A percentile compares a stretch with the other conserved stretches of the same genome.
These are phyloP conservation scores for Tetradesmus obliquus DNA, from an alignment of 139 green algal species.

Conservation along the genomic window DNA sequence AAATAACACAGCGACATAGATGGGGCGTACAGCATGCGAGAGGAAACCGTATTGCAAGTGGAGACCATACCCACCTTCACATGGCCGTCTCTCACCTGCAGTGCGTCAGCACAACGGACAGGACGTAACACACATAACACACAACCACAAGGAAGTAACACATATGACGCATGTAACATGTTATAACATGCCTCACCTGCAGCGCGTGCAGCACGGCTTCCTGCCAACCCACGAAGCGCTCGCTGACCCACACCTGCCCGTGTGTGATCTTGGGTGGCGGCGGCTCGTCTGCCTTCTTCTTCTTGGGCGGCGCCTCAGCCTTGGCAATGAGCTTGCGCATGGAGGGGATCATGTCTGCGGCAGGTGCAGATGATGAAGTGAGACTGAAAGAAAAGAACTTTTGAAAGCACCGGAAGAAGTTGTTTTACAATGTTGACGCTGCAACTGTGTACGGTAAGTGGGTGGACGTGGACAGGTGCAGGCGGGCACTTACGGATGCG, in stretches of 20 bases:
- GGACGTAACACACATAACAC: background rate
- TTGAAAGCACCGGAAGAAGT: too few relatives aligned
- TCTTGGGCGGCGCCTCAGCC: slow-evolving; percentile 82
- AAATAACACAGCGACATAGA: too few relatives aligned
- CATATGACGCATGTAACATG: background rate
- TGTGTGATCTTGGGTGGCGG: slow-evolving; percentile 56
- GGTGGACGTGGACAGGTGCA: too few relatives aligned
- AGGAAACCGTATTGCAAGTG: too few relatives aligned
- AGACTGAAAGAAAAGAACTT: too few relatives aligned
- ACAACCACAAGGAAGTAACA: background rate
- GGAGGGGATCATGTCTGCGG: slow-evolving; percentile 67
- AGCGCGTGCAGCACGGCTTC: slow-evolving; percentile 64
- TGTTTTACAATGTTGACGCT: too few relatives aligned
- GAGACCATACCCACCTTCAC: background rate
- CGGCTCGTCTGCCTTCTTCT: slow-evolving; percentile 74
- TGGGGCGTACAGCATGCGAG: too few relatives aligned
- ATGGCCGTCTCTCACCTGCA: slow-evolving; percentile 42
- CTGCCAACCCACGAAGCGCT: slow-evolving; percentile 89
- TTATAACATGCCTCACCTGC: slow-evolving; percentile 2
- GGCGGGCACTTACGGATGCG: too few relatives aligned
- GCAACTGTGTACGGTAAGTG: too few relatives aligned
- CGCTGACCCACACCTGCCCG: slow-evolving; percentile 77
- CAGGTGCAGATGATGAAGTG: background rate
- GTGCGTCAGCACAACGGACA: background rate
- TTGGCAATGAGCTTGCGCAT: slow-evolving; percentile 87